Base-by-base conservation (phyloP, 2,329 filamentous ascomycete genomes). In the Trichoderma polysporum region DNA sequence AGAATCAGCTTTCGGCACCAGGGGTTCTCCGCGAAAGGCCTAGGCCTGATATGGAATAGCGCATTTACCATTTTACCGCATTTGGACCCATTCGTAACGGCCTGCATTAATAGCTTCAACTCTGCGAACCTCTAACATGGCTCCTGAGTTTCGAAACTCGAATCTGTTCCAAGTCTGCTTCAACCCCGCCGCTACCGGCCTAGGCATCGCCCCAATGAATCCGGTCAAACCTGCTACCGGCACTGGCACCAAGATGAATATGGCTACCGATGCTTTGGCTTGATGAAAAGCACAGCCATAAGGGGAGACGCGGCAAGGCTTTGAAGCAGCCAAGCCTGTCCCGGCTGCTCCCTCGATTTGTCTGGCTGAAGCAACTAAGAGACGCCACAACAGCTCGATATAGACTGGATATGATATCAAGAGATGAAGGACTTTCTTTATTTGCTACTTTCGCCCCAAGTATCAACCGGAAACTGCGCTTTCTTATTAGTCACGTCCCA, bases 121-220 rank as follows among this genome's bases (percentile, higher is more conserved):
- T 49, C n/a, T 25, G 15, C 39, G 29, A 66, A 31, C 41, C 41
- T 56, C 66, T 52, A 37, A 33, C 58, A 61, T 25, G 58, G 69
- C 69, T 71, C 71, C 74, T 69, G 68, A 71, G 63, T 66, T 70
- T 69, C 80, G 81, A 83, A 83, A 83, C 81, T 74, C 70, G 70
- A 73, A 74, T 74, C 66, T 80, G 81, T 83, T 79, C 76, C 81
- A 83, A 77, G 72, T 77, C 71, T 83, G 81, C 81, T 77, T 83
- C 81, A 83, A 76, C 72, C 68, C 69, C 68, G 66, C 71, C 74
- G 57, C 72, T 68, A 69, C 66, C 53, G 27, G 53, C 39, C 29
- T 52, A 19, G 50, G 53, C 5, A n/a, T n/a, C n/a, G n/a, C n/a
- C n/a, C n/a, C n/a, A n/a, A n/a, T n/a, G n/a, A n/a, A n/a, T n/a